A percentile compares a stretch with the other conserved stretches of the same genome.
Conservation (phyloP, 331 rosid species). For the Cydonia oblonga region DNA sequence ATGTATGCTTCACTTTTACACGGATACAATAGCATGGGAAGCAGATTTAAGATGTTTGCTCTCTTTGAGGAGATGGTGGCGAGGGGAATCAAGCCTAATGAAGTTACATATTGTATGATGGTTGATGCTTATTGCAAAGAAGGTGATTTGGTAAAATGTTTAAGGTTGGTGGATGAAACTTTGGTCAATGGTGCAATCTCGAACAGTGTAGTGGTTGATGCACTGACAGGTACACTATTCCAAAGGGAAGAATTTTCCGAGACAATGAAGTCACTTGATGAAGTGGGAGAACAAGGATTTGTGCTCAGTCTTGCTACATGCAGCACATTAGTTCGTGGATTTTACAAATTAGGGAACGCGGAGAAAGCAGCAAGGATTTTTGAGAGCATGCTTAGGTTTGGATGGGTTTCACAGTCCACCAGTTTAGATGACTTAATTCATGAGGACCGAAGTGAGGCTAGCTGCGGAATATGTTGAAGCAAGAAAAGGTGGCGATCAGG, state of each 20-base stretch:
- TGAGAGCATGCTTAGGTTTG: conserved; percentile 17
- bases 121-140: conserved; percentile 33
- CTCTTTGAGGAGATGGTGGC: conserved; percentile 40
- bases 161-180: conserved; percentile 28
- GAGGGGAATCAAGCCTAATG: conserved; percentile 33
- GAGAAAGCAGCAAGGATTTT: conserved; percentile 19
- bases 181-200: conserved; percentile 19
- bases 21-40: conserved; percentile 28
- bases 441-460: conserved; percentile 4
- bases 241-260: conserved; percentile 5
- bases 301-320: conserved; percentile 14
- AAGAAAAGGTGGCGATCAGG: background rate
- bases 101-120: conserved; percentile 18
- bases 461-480: conserved; percentile 4
- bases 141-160: conserved; percentile 26
- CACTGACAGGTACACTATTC: conserved; percentile 14
- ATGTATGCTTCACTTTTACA: conserved; percentile 35
- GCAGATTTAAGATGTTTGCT: conserved; percentile 21
- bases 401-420: conserved; percentile 20
- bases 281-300: conserved; percentile 19
- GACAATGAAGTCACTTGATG: conserved; percentile 20
- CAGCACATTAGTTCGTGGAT: conserved; percentile 12
- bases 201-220: conserved; percentile 9
- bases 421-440: conserved; percentile 11
- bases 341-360: conserved; percentile 9